Evolutionary conservation across 2,329 filamentous ascomycete species (phyloP), one percentile per base, ranked within the genome.

Genomic region (Ceratocystis alfenasii): DNA sequence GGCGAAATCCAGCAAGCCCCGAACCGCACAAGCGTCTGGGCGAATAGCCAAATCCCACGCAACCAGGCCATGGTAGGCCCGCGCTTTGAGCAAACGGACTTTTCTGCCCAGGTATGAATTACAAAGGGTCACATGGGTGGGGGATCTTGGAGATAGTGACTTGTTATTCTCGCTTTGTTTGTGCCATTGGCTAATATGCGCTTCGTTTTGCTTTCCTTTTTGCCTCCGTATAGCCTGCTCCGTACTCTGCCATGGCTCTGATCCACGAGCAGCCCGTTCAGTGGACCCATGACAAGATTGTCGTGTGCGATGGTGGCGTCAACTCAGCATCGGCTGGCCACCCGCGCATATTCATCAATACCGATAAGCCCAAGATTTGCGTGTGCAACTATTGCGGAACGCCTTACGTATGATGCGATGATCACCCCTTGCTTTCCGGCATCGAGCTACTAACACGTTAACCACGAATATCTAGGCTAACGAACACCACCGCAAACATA

Each of bases 51-150:
- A 81, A 84, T 85, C 76, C 85, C 90, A 48, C 83, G 93, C 72
- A 82, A 84, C 65, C 77, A 85, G 76, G 94, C 91, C 64, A 99
- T 99, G 93, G 85, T 86, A 53, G 94, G 94, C 53, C 94, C 94
- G 70, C 82, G 93, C 71, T 99, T 99, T 73, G 94, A 99, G 81
- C 93, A 97, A 84, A 97, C 90, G 44, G 90, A 95, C 73, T 93
- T 97, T 78, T 85, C 87, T 71, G 78, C 87, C 70, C 94, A 99
- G 89, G 93, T 96, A 80, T 71, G 84, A 41, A 41, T 41, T 15
- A 41, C 36, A 41, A 41, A 41, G 36, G 3, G 36, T 41, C 36
- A 15, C 36, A 41, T 41, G 36, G 36, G 36, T 67, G 46, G 12
- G n/a, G 48, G 46, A n/a, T 62, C 60, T 60, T 53, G 30, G 36